Evolutionary conservation across 345 rosid species (phyloP).

Genomic region (Raphanus sativus): DNA sequence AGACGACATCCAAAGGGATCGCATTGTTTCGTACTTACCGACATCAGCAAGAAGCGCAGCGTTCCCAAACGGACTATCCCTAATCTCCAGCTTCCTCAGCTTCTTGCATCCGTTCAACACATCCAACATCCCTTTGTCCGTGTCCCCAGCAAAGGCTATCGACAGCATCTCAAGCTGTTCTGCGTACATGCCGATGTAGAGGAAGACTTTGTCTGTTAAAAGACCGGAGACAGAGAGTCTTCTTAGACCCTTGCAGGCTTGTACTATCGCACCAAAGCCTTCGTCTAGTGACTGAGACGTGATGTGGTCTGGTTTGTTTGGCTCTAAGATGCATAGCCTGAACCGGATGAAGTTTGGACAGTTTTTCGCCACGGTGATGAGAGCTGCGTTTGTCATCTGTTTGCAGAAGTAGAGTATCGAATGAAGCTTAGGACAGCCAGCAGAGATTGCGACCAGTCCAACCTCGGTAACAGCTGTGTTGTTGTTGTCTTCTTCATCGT

Average conservation of each 20-base stretch:
- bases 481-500: conserved; percentile 42
- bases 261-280: conserved; percentile 95
- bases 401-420: conserved; percentile 88
- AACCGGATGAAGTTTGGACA: conserved; percentile 79
- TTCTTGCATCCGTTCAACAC: conserved; percentile 90
- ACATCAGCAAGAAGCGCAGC: conserved; percentile 77
- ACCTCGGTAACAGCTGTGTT: conserved; percentile 75
- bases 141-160: conserved; percentile 86
- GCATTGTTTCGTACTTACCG: conserved; percentile 97
- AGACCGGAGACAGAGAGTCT: conserved; percentile 78
- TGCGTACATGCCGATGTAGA: conserved; percentile 79
- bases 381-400: conserved; percentile 96
- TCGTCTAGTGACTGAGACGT: conserved; percentile 79
- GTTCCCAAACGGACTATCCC: conserved; percentile 86
- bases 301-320: conserved; percentile 64
- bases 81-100: conserved; percentile 84
- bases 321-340: conserved; percentile 80
- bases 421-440: conserved; percentile 79
- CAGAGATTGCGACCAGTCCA: conserved; percentile 82
- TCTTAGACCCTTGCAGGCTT: conserved; percentile 66
- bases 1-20: conserved; percentile 99
- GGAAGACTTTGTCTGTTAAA: conserved; percentile 78
- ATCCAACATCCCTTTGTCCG: conserved; percentile 81
- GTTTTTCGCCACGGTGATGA: conserved; percentile 77
- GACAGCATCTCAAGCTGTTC: conserved; percentile 94